These are phyloP conservation scores for Emmonsiellopsis sp. DNA, from an alignment of 2,329 filamentous ascomycete species.

Conservation along the genomic window DNA sequence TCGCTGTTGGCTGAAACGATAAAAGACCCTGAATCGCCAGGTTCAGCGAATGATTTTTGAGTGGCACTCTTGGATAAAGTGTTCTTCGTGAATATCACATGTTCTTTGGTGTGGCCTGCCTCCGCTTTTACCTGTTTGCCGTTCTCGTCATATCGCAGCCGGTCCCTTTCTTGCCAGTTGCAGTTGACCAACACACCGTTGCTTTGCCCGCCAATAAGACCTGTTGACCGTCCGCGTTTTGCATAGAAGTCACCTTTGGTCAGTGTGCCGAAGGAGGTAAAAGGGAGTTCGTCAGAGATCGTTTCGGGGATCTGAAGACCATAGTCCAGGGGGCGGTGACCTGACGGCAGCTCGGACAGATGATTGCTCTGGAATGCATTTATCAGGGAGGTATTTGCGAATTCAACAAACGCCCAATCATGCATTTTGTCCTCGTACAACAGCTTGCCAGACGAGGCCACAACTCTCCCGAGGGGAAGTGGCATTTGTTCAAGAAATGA, in stretches of 20 bases:
- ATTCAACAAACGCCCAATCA: constrained; percentile 10
- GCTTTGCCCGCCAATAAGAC: constrained; percentile 6
- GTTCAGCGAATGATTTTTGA: neutral
- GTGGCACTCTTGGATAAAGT: too few species aligned
- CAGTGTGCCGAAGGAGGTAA: neutral
- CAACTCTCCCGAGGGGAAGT: constrained; percentile 1
- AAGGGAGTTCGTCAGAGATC: too few species aligned
- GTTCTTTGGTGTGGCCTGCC: neutral
- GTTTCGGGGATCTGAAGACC: too few species aligned
- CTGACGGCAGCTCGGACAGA: too few species aligned
- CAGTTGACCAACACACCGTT: constrained; percentile 8
- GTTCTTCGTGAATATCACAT: neutral
- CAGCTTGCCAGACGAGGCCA: constrained; percentile 2
- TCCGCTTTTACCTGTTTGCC: neutral
- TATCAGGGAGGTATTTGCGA: neutral
- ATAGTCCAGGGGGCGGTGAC: neutral
- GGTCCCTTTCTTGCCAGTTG: constrained; percentile 1
- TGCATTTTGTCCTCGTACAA: neutral
- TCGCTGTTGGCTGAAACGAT: neutral
- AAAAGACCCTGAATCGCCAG: constrained; percentile 3
- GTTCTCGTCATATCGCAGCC: neutral
- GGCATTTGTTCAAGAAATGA: constrained; percentile 3
- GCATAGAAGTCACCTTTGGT: constrained; percentile 7
- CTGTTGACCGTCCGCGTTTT: constrained; percentile 8
- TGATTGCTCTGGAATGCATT: neutral